phyloP scores from a whole-genome alignment of 805 yeast species.

The Ogataea saltuana region DNA sequence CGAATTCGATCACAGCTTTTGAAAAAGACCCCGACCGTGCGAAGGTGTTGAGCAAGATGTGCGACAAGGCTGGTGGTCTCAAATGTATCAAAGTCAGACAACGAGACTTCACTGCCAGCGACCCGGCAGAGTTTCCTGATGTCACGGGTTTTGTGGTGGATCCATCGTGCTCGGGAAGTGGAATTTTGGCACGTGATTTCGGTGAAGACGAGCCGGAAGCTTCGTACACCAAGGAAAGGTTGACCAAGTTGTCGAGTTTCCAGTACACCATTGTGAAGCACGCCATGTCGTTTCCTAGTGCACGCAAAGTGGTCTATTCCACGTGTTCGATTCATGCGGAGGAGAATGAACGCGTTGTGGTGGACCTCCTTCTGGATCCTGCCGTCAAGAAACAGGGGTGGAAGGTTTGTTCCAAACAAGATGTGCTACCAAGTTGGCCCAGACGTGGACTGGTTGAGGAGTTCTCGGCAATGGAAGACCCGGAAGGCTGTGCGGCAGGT shows the following conservation, averaged over 20 bases:
- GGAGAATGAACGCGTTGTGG: constrained; percentile 92
- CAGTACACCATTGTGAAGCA: constrained; percentile 88
- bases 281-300: constrained; percentile 80
- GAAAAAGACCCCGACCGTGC: constrained; percentile 82
- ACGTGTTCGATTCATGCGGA: constrained; percentile 94
- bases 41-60: constrained; percentile 71
- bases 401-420: constrained; percentile 57
- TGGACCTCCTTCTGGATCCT: constrained; percentile 67
- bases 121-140: constrained; percentile 58
- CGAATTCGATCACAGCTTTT: constrained; percentile 68
- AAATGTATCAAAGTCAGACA: constrained; percentile 44
- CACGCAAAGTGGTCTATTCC: constrained; percentile 79
- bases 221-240: constrained; percentile 48
- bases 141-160: constrained; percentile 87
- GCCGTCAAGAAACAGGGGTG: constrained; percentile 71
- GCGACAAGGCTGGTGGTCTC: constrained; percentile 68
- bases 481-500: constrained; percentile 69
- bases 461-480: constrained; percentile 51
- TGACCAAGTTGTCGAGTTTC: constrained; percentile 76
- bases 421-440: constrained; percentile 83
- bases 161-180: constrained; percentile 98
- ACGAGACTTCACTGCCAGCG: constrained; percentile 62
- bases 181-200: constrained; percentile 87
- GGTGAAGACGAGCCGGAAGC: constrained; percentile 57
- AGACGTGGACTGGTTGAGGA: constrained; percentile 79